Percentiles rank a stretch among this genome's conserved stretches.
phyloP scores from a whole-genome alignment of 371 early-diverging fungal genomes.

The Syncephalastrum contaminatum region DNA sequence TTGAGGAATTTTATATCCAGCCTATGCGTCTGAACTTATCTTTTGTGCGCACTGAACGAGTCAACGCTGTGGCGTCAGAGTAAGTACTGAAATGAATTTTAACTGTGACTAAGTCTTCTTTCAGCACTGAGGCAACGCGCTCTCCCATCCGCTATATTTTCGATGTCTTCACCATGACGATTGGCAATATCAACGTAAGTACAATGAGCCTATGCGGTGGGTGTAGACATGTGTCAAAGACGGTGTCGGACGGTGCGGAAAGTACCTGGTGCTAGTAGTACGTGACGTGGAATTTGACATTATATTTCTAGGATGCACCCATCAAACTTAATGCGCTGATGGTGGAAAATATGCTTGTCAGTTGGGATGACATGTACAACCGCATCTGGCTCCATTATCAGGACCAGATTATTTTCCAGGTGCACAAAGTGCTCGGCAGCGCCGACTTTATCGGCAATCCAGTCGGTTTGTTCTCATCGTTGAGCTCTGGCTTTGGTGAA shows the following conservation, averaged over 20 bases:
- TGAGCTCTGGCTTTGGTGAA: constrained; percentile 85
- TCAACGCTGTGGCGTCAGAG: constrained; percentile 36
- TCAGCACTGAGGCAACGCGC: constrained; percentile 19
- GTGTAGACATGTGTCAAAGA: not conserved
- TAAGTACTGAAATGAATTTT: constrained; percentile 9
- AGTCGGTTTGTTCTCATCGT: constrained; percentile 81
- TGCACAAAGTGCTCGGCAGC: constrained; percentile 85
- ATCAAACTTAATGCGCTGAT: constrained; percentile 80
- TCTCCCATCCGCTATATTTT: constrained; percentile 50
- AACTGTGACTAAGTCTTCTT: not conserved
- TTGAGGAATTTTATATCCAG: constrained; percentile 85
- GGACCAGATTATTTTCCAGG: constrained; percentile 76
- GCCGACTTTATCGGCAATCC: constrained; percentile 92
- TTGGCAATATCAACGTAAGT: constrained; percentile 82
- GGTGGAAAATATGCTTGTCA: constrained; percentile 75
- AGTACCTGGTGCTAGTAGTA: no score
- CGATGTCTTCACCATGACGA: constrained; percentile 85
- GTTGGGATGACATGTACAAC: constrained; percentile 41
- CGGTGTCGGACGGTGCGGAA: not conserved
- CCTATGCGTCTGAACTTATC: constrained; percentile 86
- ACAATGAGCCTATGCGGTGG: not conserved
- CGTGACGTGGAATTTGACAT: not conserved
- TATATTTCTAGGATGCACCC: constrained; percentile 69
- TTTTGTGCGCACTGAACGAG: constrained; percentile 71
- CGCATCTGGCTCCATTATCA: constrained; percentile 63